Evolutionary conservation across 2,329 filamentous ascomycete species (phyloP), one percentile per base, ranked within the genome.

Genomic region (Zopfia rhizophila): DNA sequence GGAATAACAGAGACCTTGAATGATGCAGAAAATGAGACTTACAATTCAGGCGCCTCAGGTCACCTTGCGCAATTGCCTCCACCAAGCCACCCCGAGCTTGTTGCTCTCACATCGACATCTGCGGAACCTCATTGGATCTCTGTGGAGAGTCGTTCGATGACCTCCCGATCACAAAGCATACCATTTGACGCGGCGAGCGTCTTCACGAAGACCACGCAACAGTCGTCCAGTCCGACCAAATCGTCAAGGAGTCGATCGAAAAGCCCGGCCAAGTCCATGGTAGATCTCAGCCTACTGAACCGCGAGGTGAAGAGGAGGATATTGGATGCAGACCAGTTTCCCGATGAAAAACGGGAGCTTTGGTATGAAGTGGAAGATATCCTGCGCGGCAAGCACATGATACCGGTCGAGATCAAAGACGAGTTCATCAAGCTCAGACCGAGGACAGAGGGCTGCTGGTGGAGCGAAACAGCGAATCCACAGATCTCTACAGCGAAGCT

Each of bases 251-350:
- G 36, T 23, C 28, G 45, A 27, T 48, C 38, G 18, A 48, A 43
- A 22, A 48, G 45, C 38, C 45, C 31, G n/a, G 38, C 43, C 23
- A 43, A 48, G 32, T 38, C 22, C 30, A 43, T 48, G 38, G 32
- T 48, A 10, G 33, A 43, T 32, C 45, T 48, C 32, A 19, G 31
- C 33, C 27, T 48, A 16, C 32, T 48, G n/a, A 25, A 48, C 33
- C 38, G 45, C 3, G 28, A 38, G 31, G 38, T 48, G 23, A 38
- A 43, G 31, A 48, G 38, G 38, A 32, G 33, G 17, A 32, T 40
- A 7, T 13, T 48, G 18, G 38, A 37, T 28, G 16, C 18, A 6
- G 35, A 48, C 11, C 16, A 48, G 11, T 43, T n/a, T 32, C 32
- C 38, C 16, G 32, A 38, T 17, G 28, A 41, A 21, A 48, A 43